Evolutionary conservation across 106 monocot species (phyloP).

Genomic region (Posidonia australis): DNA sequence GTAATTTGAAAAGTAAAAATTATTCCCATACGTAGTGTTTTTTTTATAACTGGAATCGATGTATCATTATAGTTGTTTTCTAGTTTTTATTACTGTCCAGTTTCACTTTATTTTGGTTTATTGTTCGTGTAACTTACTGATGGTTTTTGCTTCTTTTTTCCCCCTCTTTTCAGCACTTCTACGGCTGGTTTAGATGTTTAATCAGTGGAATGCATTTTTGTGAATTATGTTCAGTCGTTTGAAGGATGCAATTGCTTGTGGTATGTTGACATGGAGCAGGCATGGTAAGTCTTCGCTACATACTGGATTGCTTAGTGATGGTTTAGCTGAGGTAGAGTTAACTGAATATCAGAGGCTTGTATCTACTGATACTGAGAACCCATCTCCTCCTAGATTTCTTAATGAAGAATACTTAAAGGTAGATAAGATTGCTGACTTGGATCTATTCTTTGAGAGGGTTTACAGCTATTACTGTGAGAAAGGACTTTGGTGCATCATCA

Average conservation of each 20-base stretch:
- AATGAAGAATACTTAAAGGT: slow-evolving; percentile 41
- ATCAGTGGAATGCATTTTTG: slow-evolving; percentile 11
- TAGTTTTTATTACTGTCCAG: too few relatives aligned
- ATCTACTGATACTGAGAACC: slow-evolving; percentile 49
- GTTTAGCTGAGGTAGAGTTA: slow-evolving; percentile 55
- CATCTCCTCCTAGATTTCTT: slow-evolving; percentile 70
- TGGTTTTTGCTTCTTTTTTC: too few relatives aligned
- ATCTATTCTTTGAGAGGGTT: slow-evolving; percentile 77
- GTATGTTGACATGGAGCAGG: slow-evolving; percentile 38
- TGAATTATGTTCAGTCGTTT: slow-evolving; percentile 56
- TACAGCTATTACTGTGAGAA: slow-evolving; percentile 80
- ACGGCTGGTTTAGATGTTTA: too few relatives aligned
- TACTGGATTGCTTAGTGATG: slow-evolving; percentile 45
- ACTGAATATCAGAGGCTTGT: slow-evolving; percentile 58
- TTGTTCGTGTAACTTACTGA: too few relatives aligned
- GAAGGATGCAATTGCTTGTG: slow-evolving; percentile 24
- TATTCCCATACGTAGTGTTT: too few relatives aligned
- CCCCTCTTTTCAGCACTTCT: too few relatives aligned
- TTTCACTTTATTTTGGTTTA: too few relatives aligned
- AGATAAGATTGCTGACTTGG: slow-evolving; percentile 75
- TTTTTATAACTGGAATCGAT: too few relatives aligned
- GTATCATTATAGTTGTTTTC: too few relatives aligned
- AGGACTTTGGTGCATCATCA: slow-evolving; percentile 73
- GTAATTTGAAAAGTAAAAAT: too few relatives aligned
- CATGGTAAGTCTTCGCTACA: slow-evolving; percentile 34